Evolutionary conservation across 2,329 filamentous ascomycete species (phyloP).

Genomic region (Blastomyces parvus): DNA sequence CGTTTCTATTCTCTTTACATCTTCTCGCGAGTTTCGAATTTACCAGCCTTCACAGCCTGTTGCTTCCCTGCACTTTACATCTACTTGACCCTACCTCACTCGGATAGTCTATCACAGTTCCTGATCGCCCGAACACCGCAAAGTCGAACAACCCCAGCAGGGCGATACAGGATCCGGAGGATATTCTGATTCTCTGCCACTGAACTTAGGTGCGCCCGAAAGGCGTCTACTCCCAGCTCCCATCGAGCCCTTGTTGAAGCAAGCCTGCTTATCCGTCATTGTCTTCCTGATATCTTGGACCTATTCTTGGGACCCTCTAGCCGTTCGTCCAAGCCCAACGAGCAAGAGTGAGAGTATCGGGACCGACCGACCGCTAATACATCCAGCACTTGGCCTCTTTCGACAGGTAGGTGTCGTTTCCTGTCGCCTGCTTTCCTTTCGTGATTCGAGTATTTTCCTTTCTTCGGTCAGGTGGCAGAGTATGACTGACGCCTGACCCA

Average conservation of each 20-base stretch:
- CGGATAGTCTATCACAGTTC: not conserved
- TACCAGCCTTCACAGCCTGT: not conserved
- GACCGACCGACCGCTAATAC: not conserved
- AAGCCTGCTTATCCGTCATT: not conserved
- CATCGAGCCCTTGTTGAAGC: not conserved
- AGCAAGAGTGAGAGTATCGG: not conserved
- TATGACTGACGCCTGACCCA: not conserved
- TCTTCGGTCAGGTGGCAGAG: not conserved
- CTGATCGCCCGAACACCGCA: not conserved
- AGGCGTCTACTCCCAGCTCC: not conserved
- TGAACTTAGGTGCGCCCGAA: not conserved
- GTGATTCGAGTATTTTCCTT: not conserved
- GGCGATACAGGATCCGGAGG: not conserved
- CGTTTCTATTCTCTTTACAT: not conserved
- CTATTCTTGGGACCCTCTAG: not conserved
- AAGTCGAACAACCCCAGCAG: not conserved
- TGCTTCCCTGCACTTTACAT: not conserved
- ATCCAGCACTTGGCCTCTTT: not conserved
- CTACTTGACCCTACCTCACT: not conserved
- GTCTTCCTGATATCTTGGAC: not conserved
- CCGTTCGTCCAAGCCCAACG: not conserved
- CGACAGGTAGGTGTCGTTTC: not conserved
- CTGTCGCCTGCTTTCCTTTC: not conserved
- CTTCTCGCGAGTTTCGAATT: not conserved
- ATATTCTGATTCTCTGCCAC: not conserved